A percentile compares a stretch with the other conserved stretches of the same genome.
These are phyloP conservation scores for Kwoniella mangroviensis DNA, from an alignment of 768 basidiomycete species.

Conservation along the genomic window DNA sequence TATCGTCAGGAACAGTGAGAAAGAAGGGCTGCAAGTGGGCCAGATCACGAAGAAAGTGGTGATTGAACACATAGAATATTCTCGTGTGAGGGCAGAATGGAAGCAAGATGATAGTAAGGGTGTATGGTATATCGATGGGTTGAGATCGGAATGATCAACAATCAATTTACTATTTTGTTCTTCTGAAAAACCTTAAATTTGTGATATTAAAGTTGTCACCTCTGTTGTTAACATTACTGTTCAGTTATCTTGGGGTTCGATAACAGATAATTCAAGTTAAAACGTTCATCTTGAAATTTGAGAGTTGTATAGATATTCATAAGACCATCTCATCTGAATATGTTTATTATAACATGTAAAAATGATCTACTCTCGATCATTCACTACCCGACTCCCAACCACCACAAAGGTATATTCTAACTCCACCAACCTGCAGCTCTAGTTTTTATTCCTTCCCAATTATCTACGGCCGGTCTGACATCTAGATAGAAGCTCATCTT, in stretches of 20 bases:
- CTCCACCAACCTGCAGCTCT: slow-evolving; percentile 68
- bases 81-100: slow-evolving; percentile 14
- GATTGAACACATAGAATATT: slow-evolving; percentile 20
- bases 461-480: slow-evolving; percentile 90
- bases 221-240: background rate
- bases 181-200: background rate
- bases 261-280: too few species aligned
- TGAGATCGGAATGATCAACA: background rate
- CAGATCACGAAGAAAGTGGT: background rate
- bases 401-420: background rate
- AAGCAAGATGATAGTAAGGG: slow-evolving; percentile 6
- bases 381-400: too few species aligned
- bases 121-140: slow-evolving; percentile 22
- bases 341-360: background rate
- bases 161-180: too few species aligned
- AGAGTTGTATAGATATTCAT: slow-evolving; percentile 6
- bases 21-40: too few species aligned
- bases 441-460: slow-evolving; percentile 90
- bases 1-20: too few species aligned
- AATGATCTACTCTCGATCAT: too few species aligned
- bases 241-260: background rate
- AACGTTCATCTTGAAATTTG: too few species aligned
- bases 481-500: slow-evolving; percentile 86
- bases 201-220: background rate
- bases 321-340: background rate